Conservation (phyloP, 805 yeast species). For the Candida succiphila region DNA sequence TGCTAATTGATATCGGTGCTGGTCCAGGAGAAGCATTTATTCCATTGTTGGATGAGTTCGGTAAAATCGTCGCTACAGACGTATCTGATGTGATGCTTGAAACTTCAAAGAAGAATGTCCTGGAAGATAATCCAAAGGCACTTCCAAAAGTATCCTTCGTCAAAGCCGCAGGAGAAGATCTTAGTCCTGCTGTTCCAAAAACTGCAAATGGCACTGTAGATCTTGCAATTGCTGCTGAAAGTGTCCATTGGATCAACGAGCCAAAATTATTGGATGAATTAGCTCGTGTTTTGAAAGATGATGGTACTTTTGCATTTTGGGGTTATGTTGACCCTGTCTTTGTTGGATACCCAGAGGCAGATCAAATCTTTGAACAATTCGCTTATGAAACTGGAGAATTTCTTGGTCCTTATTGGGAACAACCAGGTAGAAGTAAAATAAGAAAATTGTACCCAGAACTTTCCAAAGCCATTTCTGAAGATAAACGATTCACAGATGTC, state of each 20-base stretch:
- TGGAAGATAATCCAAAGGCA: neutral
- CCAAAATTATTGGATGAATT: constrained; percentile 29
- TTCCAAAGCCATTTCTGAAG: constrained; percentile 25
- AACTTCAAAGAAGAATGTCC: constrained; percentile 10
- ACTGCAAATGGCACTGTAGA: constrained; percentile 40
- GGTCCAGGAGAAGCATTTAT: constrained; percentile 44
- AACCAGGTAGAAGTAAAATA: constrained; percentile 62
- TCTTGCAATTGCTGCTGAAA: constrained; percentile 65
- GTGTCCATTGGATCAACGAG: constrained; percentile 72
- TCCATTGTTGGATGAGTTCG: constrained; percentile 30
- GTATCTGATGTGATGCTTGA: constrained; percentile 36
- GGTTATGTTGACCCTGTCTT: constrained; percentile 60
- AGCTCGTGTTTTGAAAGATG: constrained; percentile 1
- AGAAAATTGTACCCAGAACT: constrained; percentile 33
- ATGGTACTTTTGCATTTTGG: constrained; percentile 70
- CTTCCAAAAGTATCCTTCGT: neutral
- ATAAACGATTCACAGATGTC: constrained; percentile 17
- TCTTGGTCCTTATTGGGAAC: constrained; percentile 75
- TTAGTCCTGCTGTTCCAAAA: constrained; percentile 5
- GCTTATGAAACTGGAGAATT: constrained; percentile 27
- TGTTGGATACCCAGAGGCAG: constrained; percentile 34
- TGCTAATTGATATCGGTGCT: constrained; percentile 48
- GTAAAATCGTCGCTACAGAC: constrained; percentile 32
- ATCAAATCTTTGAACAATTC: constrained; percentile 34
- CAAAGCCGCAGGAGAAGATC: constrained; percentile 1